A percentile compares a stretch with the other conserved stretches of the same genome.
Evolutionary conservation across 139 green algal species (phyloP).

Genomic region (Auxenochlorella protothecoides): DNA sequence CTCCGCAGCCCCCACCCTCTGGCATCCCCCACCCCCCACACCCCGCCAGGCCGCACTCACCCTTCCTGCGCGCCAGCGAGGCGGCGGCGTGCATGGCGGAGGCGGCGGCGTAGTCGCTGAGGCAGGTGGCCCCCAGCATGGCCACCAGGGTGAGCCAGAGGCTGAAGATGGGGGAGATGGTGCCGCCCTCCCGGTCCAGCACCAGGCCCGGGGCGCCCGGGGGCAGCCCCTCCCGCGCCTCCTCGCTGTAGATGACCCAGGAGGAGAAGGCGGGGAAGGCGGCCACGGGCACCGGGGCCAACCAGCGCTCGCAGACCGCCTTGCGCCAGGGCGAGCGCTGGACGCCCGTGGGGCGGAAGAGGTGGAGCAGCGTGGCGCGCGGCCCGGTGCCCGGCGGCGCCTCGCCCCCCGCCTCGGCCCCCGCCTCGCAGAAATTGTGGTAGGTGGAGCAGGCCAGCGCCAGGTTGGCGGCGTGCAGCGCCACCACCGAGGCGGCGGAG

Average conservation of each 20-base stretch:
- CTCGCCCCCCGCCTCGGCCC: background rate
- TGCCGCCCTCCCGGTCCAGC: slow-evolving; percentile 16
- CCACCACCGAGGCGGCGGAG: slow-evolving; percentile 15
- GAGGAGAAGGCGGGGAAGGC: slow-evolving; percentile 53
- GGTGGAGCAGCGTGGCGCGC: too few relatives aligned
- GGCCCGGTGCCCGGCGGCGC: background rate
- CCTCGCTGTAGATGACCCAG: slow-evolving; percentile 64
- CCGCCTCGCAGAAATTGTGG: slow-evolving; percentile 56
- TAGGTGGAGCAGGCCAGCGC: slow-evolving; percentile 48
- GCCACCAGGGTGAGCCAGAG: slow-evolving; percentile 74
- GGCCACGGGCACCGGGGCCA: slow-evolving; percentile 50
- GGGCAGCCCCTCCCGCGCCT: background rate
- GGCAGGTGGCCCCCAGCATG: slow-evolving; percentile 46
- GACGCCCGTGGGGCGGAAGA: too few relatives aligned
- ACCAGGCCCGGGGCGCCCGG: slow-evolving; percentile 7
- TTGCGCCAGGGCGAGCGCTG: background rate
- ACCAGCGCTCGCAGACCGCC: slow-evolving; percentile 55
- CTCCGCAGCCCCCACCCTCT: background rate
- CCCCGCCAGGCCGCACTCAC: background rate
- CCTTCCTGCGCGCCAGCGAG: background rate
- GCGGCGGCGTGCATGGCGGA: too few relatives aligned
- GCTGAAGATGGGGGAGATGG: slow-evolving; percentile 66
- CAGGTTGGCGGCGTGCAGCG: background rate
- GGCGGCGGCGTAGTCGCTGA: slow-evolving; percentile 5
- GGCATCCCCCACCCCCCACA: background rate